Conservation (phyloP, 1,284 basidiomycete genomes). For the Fomitopsis betulina region DNA sequence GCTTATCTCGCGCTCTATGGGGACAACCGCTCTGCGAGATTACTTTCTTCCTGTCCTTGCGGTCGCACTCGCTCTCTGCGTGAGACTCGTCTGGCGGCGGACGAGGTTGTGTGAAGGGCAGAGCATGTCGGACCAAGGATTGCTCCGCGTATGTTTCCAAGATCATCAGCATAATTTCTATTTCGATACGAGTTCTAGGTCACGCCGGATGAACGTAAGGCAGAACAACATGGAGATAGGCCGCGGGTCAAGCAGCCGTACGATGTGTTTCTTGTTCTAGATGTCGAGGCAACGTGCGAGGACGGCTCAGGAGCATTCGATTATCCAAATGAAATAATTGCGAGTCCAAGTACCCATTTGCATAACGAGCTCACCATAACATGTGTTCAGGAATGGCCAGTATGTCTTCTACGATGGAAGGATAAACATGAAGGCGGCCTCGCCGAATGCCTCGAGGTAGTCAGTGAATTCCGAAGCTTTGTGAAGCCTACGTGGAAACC, state of each 20-base stretch:
- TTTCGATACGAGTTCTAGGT: not conserved
- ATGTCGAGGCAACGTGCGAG: conserved; percentile 90
- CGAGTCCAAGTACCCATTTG: conserved; percentile 34
- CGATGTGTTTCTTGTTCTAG: conserved; percentile 73
- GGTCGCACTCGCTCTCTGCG: not conserved
- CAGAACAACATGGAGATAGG: conserved; percentile 1
- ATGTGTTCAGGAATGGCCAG: conserved; percentile 72
- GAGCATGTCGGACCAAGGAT: not conserved
- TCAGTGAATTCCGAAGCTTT: conserved; percentile 83
- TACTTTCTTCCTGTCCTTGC: not conserved
- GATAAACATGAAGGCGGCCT: conserved; percentile 49
- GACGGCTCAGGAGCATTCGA: conserved; percentile 35
- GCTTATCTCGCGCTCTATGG: not conserved
- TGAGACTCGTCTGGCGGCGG: not conserved
- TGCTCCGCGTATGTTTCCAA: not conserved
- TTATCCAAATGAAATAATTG: conserved; percentile 85
- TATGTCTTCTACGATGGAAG: conserved; percentile 83
- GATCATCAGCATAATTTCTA: too few species aligned
- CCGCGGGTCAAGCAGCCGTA: conserved; percentile 47
- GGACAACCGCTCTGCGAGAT: not conserved
- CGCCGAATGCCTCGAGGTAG: conserved; percentile 57
- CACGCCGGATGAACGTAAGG: not conserved
- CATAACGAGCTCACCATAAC: not conserved
- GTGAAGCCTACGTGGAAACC: conserved; percentile 89
- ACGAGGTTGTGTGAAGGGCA: not conserved